Base-by-base conservation (phyloP, 192 early-diverging fungal species). In the Phlyctochytrium arcticum region DNA sequence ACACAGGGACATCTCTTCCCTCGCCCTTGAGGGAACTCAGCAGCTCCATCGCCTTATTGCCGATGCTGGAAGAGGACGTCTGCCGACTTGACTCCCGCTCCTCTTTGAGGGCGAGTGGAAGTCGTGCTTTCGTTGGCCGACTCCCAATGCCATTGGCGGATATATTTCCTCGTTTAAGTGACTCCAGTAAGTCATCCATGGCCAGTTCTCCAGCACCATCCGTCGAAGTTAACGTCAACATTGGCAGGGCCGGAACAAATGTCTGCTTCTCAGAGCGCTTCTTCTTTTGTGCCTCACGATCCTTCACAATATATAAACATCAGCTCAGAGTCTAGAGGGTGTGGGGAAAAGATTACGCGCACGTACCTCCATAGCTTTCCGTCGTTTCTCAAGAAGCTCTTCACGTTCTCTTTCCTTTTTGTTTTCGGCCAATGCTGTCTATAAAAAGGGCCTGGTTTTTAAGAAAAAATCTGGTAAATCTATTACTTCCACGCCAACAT, bases 171-270 rank as follows among this genome's bases (percentile, higher is more conserved):
- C 64, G 64, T 37, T 78, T 78, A n/a, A 78, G 42, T 7, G 72
- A 74, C 17, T 68, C 69, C 46, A 78, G 37, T 23, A 78, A 57
- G 42, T 74, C 72, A 37, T 74, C 72, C 76, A 78, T 78, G 8
- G 49, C 67, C 23, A 42, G 37, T n/a, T 48, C 48, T 3, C 53
- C 54, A 21, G 54, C 32, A 23, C 3, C 8, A 34, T 60, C 47
- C 29, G 10, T 21, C 33, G 57, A 59, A 39, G 19, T 35, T 24
- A 33, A 19, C 19, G 36, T 12, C 24, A 42, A 49, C 15, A 53
- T 31, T 30, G 65, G 54, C 24, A 61, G 21, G 8, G n/a, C 12
- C n/a, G n/a, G n/a, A n/a, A n/a, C n/a, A 17, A 48, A 24, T 48
- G 21, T 10, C n/a, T 54, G 48, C 37, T 7, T 54, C 51, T 27